phyloP scores from a whole-genome alignment of 179 eudicot genomes.

The Spinacia oleracea region DNA sequence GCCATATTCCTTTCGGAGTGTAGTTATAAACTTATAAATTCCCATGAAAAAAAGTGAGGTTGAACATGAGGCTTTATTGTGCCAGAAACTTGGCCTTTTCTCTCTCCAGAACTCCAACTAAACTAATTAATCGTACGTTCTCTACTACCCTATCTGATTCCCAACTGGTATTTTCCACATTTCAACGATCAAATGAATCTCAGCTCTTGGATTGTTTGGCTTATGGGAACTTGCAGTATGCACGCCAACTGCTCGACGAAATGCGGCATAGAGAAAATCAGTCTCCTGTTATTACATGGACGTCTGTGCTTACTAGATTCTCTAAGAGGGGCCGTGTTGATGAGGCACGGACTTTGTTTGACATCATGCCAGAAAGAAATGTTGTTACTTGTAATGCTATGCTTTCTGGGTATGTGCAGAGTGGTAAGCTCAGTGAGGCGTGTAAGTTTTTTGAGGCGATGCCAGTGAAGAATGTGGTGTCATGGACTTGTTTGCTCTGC shows the following conservation, averaged over 20 bases:
- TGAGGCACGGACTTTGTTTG: slow-evolving; percentile 36
- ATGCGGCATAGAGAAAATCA: slow-evolving; percentile 31
- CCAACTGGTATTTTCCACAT: not conserved
- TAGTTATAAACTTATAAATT: too few species aligned
- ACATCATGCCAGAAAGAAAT: slow-evolving; percentile 42
- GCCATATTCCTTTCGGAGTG: too few species aligned
- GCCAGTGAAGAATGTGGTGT: slow-evolving; percentile 46
- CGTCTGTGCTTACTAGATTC: slow-evolving; percentile 39
- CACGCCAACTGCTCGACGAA: slow-evolving; percentile 44
- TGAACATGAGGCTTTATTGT: not conserved
- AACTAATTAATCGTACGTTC: not conserved
- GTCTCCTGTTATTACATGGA: slow-evolving; percentile 38
- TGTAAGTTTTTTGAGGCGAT: slow-evolving; percentile 36
- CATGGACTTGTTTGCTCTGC: slow-evolving; percentile 46
- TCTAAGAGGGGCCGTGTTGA: slow-evolving; percentile 32
- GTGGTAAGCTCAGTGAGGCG: slow-evolving; percentile 39
- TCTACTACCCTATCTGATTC: not conserved
- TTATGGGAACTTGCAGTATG: slow-evolving; percentile 22
- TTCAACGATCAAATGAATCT: slow-evolving; percentile 16
- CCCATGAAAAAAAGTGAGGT: too few species aligned
- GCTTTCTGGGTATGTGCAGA: slow-evolving; percentile 41
- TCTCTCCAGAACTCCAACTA: not conserved
- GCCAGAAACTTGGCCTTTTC: slow-evolving; percentile 11
- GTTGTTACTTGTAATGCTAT: slow-evolving; percentile 44
- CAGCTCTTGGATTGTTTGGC: slow-evolving; percentile 28